A percentile compares a stretch with the other conserved stretches of the same genome.
phyloP scores from a whole-genome alignment of 257 asterid genomes.

The Solanum rostratum region DNA sequence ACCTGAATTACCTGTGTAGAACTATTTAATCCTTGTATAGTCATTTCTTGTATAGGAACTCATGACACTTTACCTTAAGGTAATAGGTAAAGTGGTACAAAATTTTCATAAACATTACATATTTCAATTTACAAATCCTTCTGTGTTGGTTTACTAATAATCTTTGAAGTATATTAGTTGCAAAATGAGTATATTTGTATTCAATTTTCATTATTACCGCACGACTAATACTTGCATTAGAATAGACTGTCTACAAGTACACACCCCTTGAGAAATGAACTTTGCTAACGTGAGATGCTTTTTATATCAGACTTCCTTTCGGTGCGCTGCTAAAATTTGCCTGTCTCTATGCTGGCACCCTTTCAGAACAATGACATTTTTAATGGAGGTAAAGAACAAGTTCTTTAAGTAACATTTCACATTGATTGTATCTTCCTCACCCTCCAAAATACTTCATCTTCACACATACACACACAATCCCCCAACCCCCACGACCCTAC shows the following conservation, averaged over 20 bases:
- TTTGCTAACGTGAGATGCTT: too few species aligned
- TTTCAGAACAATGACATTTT: neutral
- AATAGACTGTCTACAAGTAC: too few species aligned
- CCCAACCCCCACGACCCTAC: too few species aligned
- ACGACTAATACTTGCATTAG: neutral
- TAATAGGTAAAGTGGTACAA: neutral
- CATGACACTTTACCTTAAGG: neutral
- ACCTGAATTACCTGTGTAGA: slow-evolving; percentile 16
- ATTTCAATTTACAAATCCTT: neutral
- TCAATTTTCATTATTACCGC: neutral
- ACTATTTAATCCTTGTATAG: neutral
- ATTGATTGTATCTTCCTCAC: too few species aligned
- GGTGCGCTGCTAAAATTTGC: too few species aligned
- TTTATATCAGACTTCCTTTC: too few species aligned
- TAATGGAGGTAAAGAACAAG: too few species aligned
- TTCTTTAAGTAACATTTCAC: too few species aligned
- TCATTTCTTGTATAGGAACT: neutral
- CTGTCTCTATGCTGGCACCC: neutral
- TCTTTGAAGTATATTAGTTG: neutral
- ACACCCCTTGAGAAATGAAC: too few species aligned
- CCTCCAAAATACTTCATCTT: too few species aligned
- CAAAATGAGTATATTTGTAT: neutral
- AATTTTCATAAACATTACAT: neutral
- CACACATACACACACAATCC: too few species aligned
- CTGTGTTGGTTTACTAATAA: neutral